phyloP scores from a whole-genome alignment of 192 early-diverging fungal species.

The Backusella liffmaniae region DNA sequence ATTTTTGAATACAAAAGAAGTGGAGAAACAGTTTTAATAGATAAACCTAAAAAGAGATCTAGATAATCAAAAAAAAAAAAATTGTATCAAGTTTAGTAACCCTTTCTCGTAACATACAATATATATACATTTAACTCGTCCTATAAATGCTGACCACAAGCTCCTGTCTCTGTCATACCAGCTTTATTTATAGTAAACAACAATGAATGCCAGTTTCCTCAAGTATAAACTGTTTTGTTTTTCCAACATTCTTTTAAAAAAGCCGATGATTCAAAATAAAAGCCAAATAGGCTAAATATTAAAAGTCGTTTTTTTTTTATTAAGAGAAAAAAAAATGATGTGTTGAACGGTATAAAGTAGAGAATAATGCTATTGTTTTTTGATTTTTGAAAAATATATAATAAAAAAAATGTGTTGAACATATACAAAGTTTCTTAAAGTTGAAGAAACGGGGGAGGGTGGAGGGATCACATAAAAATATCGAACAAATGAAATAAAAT shows the following conservation, averaged over 20 bases:
- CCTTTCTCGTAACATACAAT: background rate
- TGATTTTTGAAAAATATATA: background rate
- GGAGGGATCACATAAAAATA: background rate
- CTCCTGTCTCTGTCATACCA: background rate
- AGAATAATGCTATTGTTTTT: slow-evolving; percentile 3
- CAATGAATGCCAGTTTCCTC: background rate
- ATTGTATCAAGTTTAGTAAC: background rate
- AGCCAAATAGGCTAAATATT: background rate
- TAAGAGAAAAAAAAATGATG: slow-evolving; percentile 1
- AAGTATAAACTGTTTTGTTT: background rate
- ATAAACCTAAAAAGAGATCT: background rate
- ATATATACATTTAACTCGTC: background rate
- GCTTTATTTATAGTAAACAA: background rate
- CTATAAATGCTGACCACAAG: background rate
- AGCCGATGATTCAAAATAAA: background rate
- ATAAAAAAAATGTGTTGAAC: background rate
- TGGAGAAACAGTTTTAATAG: background rate
- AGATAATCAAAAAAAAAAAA: background rate
- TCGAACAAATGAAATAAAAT: slow-evolving; percentile 1
- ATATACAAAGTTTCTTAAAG: slow-evolving; percentile 1
- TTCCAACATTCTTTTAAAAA: background rate
- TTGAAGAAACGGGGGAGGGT: background rate
- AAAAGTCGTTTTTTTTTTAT: background rate
- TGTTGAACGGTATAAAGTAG: slow-evolving; percentile 2
- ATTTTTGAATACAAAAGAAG: background rate